Percentiles rank a stretch among this genome's conserved stretches.
Evolutionary conservation across 148 eudicot species (phyloP).

Genomic region (Mesembryanthemum crystallinum): DNA sequence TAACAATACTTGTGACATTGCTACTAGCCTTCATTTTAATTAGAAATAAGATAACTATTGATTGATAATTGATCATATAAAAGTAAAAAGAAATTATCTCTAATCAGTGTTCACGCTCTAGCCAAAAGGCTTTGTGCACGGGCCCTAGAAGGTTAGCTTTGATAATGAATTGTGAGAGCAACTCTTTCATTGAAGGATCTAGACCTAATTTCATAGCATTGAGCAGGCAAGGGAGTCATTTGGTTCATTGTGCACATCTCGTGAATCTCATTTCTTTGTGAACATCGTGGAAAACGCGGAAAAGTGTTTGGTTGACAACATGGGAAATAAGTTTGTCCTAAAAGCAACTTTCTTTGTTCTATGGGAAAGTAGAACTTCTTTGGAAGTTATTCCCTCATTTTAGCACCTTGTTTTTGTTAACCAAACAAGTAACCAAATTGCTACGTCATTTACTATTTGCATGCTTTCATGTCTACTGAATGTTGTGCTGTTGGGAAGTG

Average conservation of each 20-base stretch:
- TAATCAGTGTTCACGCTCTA: conserved; percentile 1
- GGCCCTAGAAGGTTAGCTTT: not conserved
- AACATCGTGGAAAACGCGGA: no score
- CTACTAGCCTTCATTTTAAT: not conserved
- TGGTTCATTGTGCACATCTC: no score
- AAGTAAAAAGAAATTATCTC: not conserved
- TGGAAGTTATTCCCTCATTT: no score
- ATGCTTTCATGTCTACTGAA: not conserved
- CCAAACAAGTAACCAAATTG: no score
- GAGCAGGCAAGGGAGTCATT: not conserved
- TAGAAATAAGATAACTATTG: not conserved
- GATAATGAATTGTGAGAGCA: not conserved
- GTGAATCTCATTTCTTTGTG: no score
- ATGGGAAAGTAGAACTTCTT: not conserved
- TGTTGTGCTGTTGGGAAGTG: conserved; percentile 3
- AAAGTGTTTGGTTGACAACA: no score
- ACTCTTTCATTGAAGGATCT: no score
- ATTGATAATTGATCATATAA: no score
- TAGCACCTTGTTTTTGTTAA: no score
- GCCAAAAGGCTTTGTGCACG: not conserved
- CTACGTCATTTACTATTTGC: no score
- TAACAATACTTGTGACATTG: not conserved
- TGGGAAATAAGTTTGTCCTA: no score
- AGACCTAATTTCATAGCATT: not conserved
- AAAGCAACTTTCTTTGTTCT: no score